A percentile compares a stretch with the other conserved stretches of the same genome.
phyloP scores from a whole-genome alignment of 768 basidiomycete genomes.

The Boletus patriciae region DNA sequence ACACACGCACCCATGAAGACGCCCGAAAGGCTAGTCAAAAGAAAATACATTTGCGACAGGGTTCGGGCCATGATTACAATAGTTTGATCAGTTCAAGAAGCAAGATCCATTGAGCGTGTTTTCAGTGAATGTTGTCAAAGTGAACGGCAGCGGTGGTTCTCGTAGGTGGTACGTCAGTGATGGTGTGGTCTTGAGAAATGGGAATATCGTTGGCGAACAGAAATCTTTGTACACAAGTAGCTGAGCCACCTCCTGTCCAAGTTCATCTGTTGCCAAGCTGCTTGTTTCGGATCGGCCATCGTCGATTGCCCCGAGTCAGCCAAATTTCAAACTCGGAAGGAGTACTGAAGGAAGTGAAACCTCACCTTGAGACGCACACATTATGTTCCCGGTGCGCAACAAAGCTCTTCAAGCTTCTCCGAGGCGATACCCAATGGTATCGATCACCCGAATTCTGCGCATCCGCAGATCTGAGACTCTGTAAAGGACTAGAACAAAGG shows the following conservation, averaged over 20 bases:
- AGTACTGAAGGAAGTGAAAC: no score
- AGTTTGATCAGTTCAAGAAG: not conserved
- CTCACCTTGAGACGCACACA: no score
- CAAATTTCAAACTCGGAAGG: not conserved
- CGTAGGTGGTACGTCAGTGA: not conserved
- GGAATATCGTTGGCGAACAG: no score
- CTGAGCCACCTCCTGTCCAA: not conserved
- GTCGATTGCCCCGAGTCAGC: not conserved
- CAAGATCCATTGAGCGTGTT: not conserved
- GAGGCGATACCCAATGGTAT: no score
- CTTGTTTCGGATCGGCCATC: no score
- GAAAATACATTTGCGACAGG: constrained; percentile 7
- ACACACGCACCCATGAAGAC: constrained; percentile 16
- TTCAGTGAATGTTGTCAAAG: not conserved
- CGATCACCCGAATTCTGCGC: no score
- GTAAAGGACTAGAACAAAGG: no score
- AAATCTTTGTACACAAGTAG: not conserved
- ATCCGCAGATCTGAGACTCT: no score
- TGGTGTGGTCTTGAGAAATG: no score
- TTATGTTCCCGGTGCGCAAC: no score
- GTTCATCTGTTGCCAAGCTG: no score
- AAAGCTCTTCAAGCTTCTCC: no score
- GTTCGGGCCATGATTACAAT: not conserved
- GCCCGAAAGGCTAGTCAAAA: constrained; percentile 6
- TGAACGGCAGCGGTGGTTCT: not conserved